Evolutionary conservation across 2,329 filamentous ascomycete species (phyloP), one percentile per base, ranked within the genome.

Genomic region (Epichloe hybrida): DNA sequence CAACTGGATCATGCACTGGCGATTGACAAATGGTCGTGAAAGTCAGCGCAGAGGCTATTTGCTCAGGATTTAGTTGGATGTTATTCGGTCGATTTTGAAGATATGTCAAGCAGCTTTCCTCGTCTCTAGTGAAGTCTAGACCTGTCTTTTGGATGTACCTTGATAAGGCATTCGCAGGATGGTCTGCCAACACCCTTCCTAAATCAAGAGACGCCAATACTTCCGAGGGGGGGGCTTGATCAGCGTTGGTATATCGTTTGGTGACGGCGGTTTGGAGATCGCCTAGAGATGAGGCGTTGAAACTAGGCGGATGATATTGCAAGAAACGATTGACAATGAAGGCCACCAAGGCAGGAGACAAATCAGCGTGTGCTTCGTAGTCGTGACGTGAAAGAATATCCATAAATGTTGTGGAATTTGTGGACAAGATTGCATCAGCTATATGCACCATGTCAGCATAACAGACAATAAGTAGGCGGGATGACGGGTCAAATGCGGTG

Each of bases 391-490:
- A 82, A 50, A 96, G 74, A 56, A 84, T 82, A 61, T 88, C 81
- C 48, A 94, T 72, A 64, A 96, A 91, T 23, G 81, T 80, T 49
- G 80, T 74, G 58, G 87, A 86, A 58, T 88, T 90, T 56, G 84
- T 84, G 12, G 86, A 85, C 27, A 96, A 73, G 52, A 96, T 90
- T n/a, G 86, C 85, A 66, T 95, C 89, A 58, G 89, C 91, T 96
- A 11, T 12, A 43, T 12, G 37, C 31, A 21, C 36, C 13, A 38
- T 31, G 37, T 50, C 12, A 52, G 52, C 76, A 11, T 21, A 12
- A 36, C 12, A 38, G 20, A 35, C 13, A 35, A 38, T 6, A 17
- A 45, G 8, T 7, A 4, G 13, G 38, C 8, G 23, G 2, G 5
- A 21, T 12, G 27, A 27, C 13, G 9, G n/a, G 1, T 13, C 12